Evolutionary conservation across 805 yeast species (phyloP), one percentile per base, ranked within the genome.

Genomic region (Hanseniaspora mollemarum): DNA sequence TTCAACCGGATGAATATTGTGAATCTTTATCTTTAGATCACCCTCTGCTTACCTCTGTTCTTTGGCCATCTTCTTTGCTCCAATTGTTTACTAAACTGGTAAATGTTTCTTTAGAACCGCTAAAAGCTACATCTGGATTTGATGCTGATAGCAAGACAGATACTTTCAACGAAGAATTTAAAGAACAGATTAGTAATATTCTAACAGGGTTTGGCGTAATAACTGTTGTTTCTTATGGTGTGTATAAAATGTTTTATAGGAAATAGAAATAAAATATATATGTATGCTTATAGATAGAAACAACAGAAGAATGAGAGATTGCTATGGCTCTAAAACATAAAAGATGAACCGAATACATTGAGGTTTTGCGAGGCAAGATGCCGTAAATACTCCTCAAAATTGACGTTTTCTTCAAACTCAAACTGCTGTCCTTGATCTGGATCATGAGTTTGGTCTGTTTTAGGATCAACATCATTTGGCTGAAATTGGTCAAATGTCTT

Each of bases 1-100:
- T 74, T 5, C 96, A 86, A 60, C 98, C 99, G 0, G 97, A 92
- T 57, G 81, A 78, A 25, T 87, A 80, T 60, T 81, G 95, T 0
- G 70, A 85, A 26, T 71, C 75, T 4, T 64, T 87, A 5, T 70
- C 65, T 53, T 62, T 92, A 15, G 79, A 81, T 10, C 84, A 92
- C 3, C 98, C 98, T 0, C 66, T 92, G 55, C 97, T 92, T 60
- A 83, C 90, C 1, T 85, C 95, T 0, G 83, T 94, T 0, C 73
- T 80, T 12, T 92, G 99, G 99, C 73, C 85, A 1, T 75, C 94
- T 1, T 85, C 96, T 0, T 63, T 90, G 33, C 78, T 80, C 54
- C 97, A 94, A 57, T 68, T 92, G 19, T 84, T 90, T 61, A 80
- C 83, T 24, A 94, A 85, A 58, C 64, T 92, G 22, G 94, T 88